phyloP scores from a whole-genome alignment of 2,329 filamentous ascomycete genomes.

The Stagonosporopsis rhizophila region DNA sequence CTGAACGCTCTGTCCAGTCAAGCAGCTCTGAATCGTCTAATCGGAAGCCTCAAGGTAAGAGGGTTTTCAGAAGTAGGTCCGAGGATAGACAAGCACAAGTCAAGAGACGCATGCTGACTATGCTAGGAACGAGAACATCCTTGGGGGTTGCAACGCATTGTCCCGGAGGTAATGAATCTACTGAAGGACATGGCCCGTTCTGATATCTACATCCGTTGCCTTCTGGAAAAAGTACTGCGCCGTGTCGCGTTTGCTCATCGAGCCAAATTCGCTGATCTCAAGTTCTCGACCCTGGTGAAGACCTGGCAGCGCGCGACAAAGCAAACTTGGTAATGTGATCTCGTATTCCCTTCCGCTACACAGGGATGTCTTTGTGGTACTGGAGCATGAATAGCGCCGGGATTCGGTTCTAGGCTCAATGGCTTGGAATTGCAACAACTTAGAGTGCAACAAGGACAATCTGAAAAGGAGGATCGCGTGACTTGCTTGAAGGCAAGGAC shows the following conservation, averaged over 20 bases:
- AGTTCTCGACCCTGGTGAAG: slow-evolving; percentile 18
- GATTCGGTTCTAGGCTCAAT: too few relatives aligned
- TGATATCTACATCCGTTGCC: slow-evolving; percentile 3
- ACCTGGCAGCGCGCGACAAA: slow-evolving; percentile 30
- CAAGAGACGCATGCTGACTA: not conserved
- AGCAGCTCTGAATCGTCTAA: not conserved
- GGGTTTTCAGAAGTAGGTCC: not conserved
- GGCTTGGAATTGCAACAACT: too few relatives aligned
- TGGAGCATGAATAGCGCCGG: too few relatives aligned
- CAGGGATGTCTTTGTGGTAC: too few relatives aligned
- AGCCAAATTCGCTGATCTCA: slow-evolving; percentile 28
- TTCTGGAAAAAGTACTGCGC: slow-evolving; percentile 23
- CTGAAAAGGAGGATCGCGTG: too few relatives aligned
- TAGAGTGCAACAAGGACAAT: too few relatives aligned
- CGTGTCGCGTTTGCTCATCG: slow-evolving; percentile 19
- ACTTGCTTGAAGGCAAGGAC: too few relatives aligned
- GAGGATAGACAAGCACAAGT: not conserved
- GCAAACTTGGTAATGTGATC: slow-evolving; percentile 24
- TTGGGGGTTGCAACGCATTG: not conserved
- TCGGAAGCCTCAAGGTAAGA: not conserved
- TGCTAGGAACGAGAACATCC: not conserved
- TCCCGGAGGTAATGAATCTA: not conserved
- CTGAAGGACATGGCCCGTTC: not conserved
- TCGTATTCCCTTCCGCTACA: too few relatives aligned
- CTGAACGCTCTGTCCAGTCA: not conserved